Evolutionary conservation across 768 basidiomycete genomes (phyloP), one percentile per base, ranked within the genome.

Genomic region (Podaxis sp.): DNA sequence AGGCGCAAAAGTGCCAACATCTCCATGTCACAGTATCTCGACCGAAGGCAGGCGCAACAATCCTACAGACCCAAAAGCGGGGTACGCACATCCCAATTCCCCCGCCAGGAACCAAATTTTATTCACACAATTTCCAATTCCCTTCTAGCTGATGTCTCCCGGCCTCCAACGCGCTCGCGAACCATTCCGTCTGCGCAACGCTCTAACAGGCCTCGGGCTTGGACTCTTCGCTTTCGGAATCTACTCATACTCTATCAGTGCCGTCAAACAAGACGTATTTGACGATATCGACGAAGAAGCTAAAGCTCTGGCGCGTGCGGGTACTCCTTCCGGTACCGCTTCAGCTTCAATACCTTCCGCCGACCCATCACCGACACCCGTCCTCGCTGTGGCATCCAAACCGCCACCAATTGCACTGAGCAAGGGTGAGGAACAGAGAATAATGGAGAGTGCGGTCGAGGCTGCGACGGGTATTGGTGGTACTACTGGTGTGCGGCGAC

Each of bases 241-340:
- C 8, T 99, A 93, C 86, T 81, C 87, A 3, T 99, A 98, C 76
- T 95, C 95, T 17, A 96, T 99, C 70, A 85, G 87, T 33, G 95
- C 95, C 30, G 95, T 98, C 60, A 94, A 90, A 71, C 95, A 98
- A 71, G 95, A 97, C 71, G 87, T 90, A 44, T 97, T 96, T 71
- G 87, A 90, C 66, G 93, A 94, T 72, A 81, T 93, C 46, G 91
- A 93, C 68, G 89, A 91, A 65, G 90, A 91, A 70, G 92, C 87
- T 30, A 77, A 77, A 64, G 83, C 83, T 46, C 79, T 89, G n/a
- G 59, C 60, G 37, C 38, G 64, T 40, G 55, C 64, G 30, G 52
- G 61, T 51, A 62, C 54, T 4, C 38, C 51, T 10, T 55, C 65
- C 10, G 56, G 61, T 38, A 49, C 65, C 24, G 51, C 63, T 24